Conservation (phyloP, 2,329 filamentous ascomycete genomes). For the Pseudopithomyces chartarum region DNA sequence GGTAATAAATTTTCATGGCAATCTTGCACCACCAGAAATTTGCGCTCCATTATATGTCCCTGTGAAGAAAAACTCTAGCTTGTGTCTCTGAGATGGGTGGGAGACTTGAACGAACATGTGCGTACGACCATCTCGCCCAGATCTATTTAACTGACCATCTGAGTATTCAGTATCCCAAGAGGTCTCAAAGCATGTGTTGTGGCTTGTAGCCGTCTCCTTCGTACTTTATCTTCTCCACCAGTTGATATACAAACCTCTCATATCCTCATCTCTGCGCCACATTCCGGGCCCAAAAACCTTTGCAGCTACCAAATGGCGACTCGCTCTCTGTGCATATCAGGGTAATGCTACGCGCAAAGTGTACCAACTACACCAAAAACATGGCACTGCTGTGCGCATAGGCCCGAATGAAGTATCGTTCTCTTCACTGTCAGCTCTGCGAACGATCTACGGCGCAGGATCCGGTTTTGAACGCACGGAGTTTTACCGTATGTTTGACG, state of each 20-base stretch:
- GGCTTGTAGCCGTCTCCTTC: neutral
- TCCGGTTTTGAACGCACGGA: conserved; percentile 55
- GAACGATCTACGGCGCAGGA: conserved; percentile 61
- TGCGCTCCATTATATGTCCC: neutral
- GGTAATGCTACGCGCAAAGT: conserved; percentile 51
- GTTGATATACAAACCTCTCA: conserved; percentile 1
- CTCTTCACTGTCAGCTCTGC: conserved; percentile 52
- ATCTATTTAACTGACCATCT: neutral
- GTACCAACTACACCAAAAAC: conserved; percentile 48
- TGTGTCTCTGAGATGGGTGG: neutral
- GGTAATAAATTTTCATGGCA: neutral
- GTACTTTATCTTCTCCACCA: neutral
- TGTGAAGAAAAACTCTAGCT: neutral
- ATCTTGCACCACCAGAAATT: neutral
- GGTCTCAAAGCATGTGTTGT: neutral
- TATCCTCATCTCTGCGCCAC: conserved; percentile 2
- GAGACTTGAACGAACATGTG: neutral
- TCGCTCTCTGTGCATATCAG: conserved; percentile 52
- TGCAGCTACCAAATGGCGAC: conserved; percentile 52
- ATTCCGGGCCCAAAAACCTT: conserved; percentile 49
- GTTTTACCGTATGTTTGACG: conserved; percentile 63
- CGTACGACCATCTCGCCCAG: neutral
- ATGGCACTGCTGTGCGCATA: conserved; percentile 17
- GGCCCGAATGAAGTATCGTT: conserved; percentile 22
- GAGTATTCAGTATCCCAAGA: neutral